Conservation (phyloP, 805 yeast genomes). For the Candida ipomoeae region DNA sequence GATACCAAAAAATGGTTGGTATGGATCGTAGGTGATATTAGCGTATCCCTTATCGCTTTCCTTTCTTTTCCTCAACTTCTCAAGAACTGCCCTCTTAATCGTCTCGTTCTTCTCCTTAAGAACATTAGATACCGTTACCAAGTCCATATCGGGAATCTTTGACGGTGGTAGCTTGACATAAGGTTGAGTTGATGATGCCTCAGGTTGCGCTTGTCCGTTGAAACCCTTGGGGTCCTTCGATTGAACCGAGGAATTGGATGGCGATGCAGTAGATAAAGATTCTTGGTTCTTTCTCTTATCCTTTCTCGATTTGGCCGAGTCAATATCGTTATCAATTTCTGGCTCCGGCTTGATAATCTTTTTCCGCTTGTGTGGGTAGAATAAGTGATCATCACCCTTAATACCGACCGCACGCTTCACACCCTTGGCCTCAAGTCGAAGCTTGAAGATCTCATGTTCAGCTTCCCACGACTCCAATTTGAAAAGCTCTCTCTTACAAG, state of each 20-base stretch:
- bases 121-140: constrained; percentile 75
- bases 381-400: constrained; percentile 79
- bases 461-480: constrained; percentile 57
- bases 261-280: constrained; percentile 9
- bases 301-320: constrained; percentile 9
- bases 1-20: constrained; percentile 74
- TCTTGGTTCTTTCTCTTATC: constrained; percentile 16
- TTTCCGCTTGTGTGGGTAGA: constrained; percentile 73
- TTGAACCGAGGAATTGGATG: constrained; percentile 8
- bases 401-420: constrained; percentile 73
- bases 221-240: constrained; percentile 12
- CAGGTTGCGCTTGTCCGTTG: constrained; percentile 15
- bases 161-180: constrained; percentile 86
- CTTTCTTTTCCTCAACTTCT: constrained; percentile 69
- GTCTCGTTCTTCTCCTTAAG: constrained; percentile 71
- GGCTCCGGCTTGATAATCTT: constrained; percentile 35
- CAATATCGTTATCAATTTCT: constrained; percentile 32
- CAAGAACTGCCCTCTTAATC: constrained; percentile 79
- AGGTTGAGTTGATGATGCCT: constrained; percentile 52
- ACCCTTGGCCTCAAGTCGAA: constrained; percentile 66
- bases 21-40: constrained; percentile 83
- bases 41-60: constrained; percentile 71
- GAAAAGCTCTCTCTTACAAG: constrained; percentile 70
- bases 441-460: constrained; percentile 66
- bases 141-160: constrained; percentile 87